Conservation (phyloP, 345 rosid genomes). For the Psidium guajava region DNA sequence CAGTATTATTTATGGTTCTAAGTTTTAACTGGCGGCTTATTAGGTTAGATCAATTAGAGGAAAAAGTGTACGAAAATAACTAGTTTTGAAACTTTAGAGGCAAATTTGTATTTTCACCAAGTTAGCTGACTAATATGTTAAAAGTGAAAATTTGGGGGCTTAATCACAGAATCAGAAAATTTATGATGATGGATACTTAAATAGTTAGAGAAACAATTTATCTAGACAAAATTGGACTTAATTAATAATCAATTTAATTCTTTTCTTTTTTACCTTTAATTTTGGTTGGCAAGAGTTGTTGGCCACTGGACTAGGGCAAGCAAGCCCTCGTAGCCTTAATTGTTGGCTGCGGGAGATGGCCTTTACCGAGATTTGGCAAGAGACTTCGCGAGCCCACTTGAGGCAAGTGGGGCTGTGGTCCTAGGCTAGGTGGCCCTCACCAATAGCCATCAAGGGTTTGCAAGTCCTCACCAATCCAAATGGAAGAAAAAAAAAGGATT, state of each 20-base stretch:
- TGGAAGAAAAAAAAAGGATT: too few species aligned
- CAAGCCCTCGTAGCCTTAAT: too few species aligned
- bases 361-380: too few species aligned
- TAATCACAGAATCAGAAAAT: not conserved
- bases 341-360: too few species aligned
- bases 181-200: not conserved
- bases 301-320: too few species aligned
- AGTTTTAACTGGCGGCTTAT: not conserved
- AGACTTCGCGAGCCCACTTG: too few species aligned
- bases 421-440: too few species aligned
- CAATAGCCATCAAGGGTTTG: too few species aligned
- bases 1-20: not conserved
- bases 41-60: not conserved
- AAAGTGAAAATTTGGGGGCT: not conserved
- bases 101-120: not conserved
- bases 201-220: not conserved
- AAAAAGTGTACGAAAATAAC: not conserved
- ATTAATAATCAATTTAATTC: not conserved
- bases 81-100: not conserved
- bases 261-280: too few species aligned
- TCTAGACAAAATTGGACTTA: not conserved
- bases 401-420: too few species aligned
- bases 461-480: too few species aligned
- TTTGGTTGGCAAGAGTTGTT: too few species aligned
- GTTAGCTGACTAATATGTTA: not conserved